phyloP scores from a whole-genome alignment of 768 basidiomycete genomes.

The Dacryopinax spathularia region DNA sequence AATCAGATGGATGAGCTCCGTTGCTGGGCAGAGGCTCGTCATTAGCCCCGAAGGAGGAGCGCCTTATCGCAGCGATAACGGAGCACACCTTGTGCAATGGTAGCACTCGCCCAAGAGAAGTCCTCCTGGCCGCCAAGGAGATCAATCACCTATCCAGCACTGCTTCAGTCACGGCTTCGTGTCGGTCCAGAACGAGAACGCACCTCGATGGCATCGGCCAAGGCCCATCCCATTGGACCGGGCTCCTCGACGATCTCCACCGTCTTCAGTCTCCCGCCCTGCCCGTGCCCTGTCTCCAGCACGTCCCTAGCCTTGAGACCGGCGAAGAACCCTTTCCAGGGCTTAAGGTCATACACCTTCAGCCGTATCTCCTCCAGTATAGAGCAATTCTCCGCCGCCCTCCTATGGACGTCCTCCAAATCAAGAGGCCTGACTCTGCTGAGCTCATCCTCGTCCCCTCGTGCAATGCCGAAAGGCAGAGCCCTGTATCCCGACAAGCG shows the following conservation, averaged over 20 bases:
- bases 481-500: neutral
- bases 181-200: neutral
- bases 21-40: neutral
- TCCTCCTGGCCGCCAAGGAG: neutral
- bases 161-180: neutral
- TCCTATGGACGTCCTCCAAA: neutral
- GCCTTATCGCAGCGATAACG: neutral
- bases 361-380: neutral
- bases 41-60: too few species aligned
- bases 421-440: neutral
- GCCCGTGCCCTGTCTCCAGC: too few species aligned
- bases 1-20: neutral
- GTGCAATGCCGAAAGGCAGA: neutral
- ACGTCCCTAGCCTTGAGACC: neutral
- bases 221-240: neutral
- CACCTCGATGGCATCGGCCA: neutral
- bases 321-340: neutral
- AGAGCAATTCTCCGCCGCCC: neutral
- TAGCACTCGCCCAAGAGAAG: neutral
- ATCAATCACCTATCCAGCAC: neutral
- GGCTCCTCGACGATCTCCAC: neutral
- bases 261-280: neutral
- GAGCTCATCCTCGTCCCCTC: neutral
- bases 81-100: neutral
- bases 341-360: neutral